phyloP scores from a whole-genome alignment of 2,329 filamentous ascomycete genomes.

The Epichloe gansuensis region DNA sequence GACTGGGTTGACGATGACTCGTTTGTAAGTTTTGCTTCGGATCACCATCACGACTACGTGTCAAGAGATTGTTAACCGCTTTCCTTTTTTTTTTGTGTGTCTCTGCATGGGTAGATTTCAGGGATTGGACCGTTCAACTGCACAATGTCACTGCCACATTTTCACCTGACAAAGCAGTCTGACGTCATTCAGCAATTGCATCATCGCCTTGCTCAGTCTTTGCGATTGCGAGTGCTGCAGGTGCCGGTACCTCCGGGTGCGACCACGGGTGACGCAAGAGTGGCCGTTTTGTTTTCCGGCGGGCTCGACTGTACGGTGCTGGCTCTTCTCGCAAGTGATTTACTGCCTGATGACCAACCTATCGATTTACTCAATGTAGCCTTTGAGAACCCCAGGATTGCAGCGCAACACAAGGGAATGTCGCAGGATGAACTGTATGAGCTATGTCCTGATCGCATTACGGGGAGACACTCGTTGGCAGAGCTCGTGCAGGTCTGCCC shows the following conservation, averaged over 20 bases:
- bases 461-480: slow-evolving; percentile 65
- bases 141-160: slow-evolving; percentile 24
- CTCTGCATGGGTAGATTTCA: slow-evolving; percentile 29
- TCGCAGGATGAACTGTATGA: slow-evolving; percentile 47
- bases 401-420: slow-evolving; percentile 34
- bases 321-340: slow-evolving; percentile 65
- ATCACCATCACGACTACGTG: neutral
- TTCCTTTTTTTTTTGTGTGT: slow-evolving; percentile 22
- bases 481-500: slow-evolving; percentile 63
- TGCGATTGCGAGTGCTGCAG: slow-evolving; percentile 50
- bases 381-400: slow-evolving; percentile 81
- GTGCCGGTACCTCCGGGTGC: slow-evolving; percentile 45
- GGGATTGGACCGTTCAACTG: slow-evolving; percentile 41
- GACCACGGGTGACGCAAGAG: slow-evolving; percentile 28
- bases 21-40: slow-evolving; percentile 28
- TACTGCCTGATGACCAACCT: slow-evolving; percentile 52
- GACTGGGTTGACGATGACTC: slow-evolving; percentile 23
- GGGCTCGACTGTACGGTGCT: slow-evolving; percentile 87
- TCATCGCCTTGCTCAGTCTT: slow-evolving; percentile 43
- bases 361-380: slow-evolving; percentile 92
- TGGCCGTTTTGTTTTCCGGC: slow-evolving; percentile 85
- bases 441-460: slow-evolving; percentile 78
- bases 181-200: slow-evolving; percentile 40
- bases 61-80: slow-evolving; percentile 9
- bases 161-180: slow-evolving; percentile 20